A percentile compares a stretch with the other conserved stretches of the same genome.
Conservation (phyloP, 202 grass and related monocot genomes). For the Thinopyrum obtusiflorum region DNA sequence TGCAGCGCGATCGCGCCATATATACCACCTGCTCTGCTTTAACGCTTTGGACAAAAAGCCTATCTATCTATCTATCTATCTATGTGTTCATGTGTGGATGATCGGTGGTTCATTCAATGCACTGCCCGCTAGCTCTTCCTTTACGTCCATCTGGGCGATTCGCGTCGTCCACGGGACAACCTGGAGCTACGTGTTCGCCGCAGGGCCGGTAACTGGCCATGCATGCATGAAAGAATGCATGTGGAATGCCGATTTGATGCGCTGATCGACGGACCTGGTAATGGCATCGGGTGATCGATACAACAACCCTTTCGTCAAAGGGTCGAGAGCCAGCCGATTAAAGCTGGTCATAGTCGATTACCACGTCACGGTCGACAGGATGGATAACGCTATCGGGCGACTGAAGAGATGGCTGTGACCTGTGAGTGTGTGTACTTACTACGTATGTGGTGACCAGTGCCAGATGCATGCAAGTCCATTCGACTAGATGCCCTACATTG, state of each 20-base stretch:
- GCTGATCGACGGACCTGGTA: not conserved
- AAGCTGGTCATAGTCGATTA: not conserved
- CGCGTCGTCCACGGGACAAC: not conserved
- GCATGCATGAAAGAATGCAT: not conserved
- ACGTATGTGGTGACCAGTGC: not conserved
- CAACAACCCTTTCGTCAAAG: not conserved
- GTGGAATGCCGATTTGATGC: not conserved
- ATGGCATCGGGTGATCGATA: not conserved
- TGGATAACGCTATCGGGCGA: not conserved
- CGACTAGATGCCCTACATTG: not conserved
- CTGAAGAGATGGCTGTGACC: not conserved
- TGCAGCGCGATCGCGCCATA: not conserved
- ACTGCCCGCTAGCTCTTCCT: not conserved
- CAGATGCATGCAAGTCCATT: not conserved
- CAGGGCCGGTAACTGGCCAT: not conserved
- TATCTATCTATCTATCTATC: not conserved
- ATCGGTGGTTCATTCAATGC: not conserved
- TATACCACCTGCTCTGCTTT: not conserved
- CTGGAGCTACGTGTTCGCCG: not conserved
- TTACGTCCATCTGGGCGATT: not conserved
- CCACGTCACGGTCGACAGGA: not conserved
- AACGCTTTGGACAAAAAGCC: slow-evolving; percentile 5
- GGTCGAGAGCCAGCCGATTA: not conserved
- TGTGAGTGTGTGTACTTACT: not conserved
- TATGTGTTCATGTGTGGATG: not conserved